A percentile compares a stretch with the other conserved stretches of the same genome.
phyloP scores from a whole-genome alignment of 441 rosid genomes.

The Metrosideros polymorpha region DNA sequence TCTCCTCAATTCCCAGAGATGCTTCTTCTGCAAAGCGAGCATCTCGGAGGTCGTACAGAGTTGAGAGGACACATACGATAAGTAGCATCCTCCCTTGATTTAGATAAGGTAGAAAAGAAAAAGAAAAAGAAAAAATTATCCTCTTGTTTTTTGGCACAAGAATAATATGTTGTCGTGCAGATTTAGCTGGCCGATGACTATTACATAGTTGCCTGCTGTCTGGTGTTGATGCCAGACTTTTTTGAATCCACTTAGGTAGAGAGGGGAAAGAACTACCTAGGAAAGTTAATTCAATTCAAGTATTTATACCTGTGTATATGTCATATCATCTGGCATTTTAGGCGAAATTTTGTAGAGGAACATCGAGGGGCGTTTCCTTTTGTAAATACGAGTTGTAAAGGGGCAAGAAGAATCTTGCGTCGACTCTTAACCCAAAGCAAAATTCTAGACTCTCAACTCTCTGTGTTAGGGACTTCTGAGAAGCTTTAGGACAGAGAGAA shows the following conservation, averaged over 20 bases:
- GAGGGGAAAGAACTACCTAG: neutral
- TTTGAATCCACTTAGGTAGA: neutral
- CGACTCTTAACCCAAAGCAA: neutral
- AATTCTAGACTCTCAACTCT: neutral
- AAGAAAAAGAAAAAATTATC: neutral
- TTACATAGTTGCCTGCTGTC: neutral
- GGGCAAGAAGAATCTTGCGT: neutral
- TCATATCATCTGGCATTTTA: neutral
- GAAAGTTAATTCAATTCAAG: neutral
- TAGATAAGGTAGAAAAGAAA: neutral
- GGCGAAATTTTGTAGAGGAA: neutral
- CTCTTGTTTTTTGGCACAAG: neutral
- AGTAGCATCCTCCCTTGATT: neutral
- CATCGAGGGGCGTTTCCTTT: neutral
- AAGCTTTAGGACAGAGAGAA: neutral
- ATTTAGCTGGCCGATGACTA: neutral
- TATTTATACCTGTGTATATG: neutral
- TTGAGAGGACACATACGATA: neutral
- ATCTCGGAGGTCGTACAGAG: slow-evolving; percentile 51
- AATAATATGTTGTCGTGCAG: neutral
- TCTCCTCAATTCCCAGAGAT: slow-evolving; percentile 83
- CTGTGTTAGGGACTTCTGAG: neutral
- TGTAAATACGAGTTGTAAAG: neutral
- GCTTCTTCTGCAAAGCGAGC: slow-evolving; percentile 95
- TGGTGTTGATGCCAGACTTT: neutral